These are phyloP conservation scores for Xylaria sp. DNA, from an alignment of 495 filamentous ascomycete genomes.

Conservation along the genomic window DNA sequence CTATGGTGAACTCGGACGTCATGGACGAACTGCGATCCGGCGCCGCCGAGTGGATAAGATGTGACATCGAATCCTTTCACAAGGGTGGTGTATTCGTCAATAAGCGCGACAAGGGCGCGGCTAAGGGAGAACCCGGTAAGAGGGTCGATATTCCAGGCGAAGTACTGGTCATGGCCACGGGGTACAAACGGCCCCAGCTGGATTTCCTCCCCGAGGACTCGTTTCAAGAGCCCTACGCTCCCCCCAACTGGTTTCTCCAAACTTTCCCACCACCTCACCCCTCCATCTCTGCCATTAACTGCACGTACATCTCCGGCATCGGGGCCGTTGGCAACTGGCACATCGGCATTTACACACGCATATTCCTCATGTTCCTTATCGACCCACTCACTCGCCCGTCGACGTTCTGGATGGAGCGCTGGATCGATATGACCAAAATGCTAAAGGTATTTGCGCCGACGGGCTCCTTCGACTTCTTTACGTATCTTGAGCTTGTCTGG, in stretches of 20 bases:
- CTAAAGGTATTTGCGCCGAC: constrained; percentile 74
- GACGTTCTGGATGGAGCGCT: constrained; percentile 77
- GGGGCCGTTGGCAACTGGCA: constrained; percentile 86
- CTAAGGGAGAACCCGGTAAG: constrained; percentile 72
- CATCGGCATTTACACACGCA: constrained; percentile 86
- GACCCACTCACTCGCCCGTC: constrained; percentile 77
- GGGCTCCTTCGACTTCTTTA: constrained; percentile 85
- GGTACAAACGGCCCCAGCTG: constrained; percentile 75
- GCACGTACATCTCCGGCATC: constrained; percentile 81
- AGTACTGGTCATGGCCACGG: constrained; percentile 84
- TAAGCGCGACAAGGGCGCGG: constrained; percentile 72
- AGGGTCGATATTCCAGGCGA: constrained; percentile 70
- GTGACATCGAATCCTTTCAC: constrained; percentile 73
- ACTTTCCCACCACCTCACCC: constrained; percentile 74
- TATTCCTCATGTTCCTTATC: constrained; percentile 84
- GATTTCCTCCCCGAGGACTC: constrained; percentile 73
- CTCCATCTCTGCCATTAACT: constrained; percentile 79
- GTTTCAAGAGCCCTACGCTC: constrained; percentile 73
- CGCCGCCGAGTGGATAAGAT: constrained; percentile 79
- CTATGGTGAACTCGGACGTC: constrained; percentile 85
- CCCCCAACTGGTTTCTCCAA: constrained; percentile 88
- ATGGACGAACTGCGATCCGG: constrained; percentile 78
- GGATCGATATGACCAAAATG: constrained; percentile 84
- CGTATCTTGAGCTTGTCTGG: constrained; percentile 81
- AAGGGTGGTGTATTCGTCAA: constrained; percentile 73